These are phyloP conservation scores for Orbilia ellipsospora DNA, from an alignment of 2,329 filamentous ascomycete species.

Conservation along the genomic window DNA sequence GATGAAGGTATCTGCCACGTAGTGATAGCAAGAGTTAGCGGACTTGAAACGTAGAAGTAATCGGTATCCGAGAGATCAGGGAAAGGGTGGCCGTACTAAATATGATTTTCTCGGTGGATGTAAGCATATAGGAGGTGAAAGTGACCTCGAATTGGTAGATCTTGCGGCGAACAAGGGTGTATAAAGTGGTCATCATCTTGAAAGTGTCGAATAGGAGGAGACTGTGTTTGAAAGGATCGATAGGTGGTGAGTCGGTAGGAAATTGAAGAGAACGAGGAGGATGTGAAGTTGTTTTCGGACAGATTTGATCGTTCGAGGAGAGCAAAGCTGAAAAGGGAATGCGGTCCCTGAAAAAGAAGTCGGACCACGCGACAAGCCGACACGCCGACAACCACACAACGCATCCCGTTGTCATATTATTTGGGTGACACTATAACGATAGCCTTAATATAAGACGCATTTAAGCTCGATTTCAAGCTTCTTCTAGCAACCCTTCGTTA, in stretches of 20 bases:
- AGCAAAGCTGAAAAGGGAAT: conserved; percentile 42
- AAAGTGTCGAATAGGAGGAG: conserved; percentile 60
- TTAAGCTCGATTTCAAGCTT: neutral
- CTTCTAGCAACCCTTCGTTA: too few relatives aligned
- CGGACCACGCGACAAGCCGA: conserved; percentile 52
- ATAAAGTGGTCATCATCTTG: conserved; percentile 64
- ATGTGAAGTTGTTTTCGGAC: conserved; percentile 16
- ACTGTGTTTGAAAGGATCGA: too few relatives aligned
- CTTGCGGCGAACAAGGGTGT: conserved; percentile 91
- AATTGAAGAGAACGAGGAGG: neutral
- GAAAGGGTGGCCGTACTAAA: conserved; percentile 79
- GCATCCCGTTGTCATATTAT: neutral
- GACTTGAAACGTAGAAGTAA: neutral
- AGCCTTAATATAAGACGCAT: neutral
- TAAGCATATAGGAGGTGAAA: conserved; percentile 96
- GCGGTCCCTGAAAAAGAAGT: conserved; percentile 28
- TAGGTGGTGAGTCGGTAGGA: neutral
- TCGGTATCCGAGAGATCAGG: conserved; percentile 3
- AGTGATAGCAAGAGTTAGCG: neutral
- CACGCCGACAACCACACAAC: conserved; percentile 42
- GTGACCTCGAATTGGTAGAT: conserved; percentile 99
- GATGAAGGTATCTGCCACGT: conserved; percentile 68
- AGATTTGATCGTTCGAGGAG: conserved; percentile 15
- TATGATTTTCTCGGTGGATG: conserved; percentile 92
- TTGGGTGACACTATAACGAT: neutral